A percentile compares a stretch with the other conserved stretches of the same genome.
These are phyloP conservation scores for Furcasterigmium sp. DNA, from an alignment of 2,329 filamentous ascomycete species.

Conservation along the genomic window DNA sequence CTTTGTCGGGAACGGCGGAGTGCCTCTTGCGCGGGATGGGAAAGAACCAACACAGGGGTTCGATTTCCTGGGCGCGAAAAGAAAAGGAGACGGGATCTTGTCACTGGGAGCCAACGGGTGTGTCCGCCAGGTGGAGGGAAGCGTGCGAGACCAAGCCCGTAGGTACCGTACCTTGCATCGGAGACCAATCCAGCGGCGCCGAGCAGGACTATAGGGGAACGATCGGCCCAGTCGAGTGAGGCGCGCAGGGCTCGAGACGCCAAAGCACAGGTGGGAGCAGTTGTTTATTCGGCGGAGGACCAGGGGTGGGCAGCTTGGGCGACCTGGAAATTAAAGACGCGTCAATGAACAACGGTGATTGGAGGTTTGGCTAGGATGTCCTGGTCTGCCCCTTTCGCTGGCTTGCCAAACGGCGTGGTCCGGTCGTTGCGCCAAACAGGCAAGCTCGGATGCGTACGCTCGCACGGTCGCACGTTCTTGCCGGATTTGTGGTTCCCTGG, in stretches of 20 bases:
- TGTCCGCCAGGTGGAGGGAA: neutral
- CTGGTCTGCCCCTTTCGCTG: neutral
- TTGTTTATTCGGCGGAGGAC: conserved; percentile 28
- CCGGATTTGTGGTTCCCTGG: neutral
- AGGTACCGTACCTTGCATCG: too few relatives aligned
- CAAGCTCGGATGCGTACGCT: neutral
- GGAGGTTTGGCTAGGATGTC: neutral
- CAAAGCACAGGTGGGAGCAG: neutral
- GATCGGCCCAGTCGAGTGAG: neutral
- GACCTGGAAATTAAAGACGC: conserved; percentile 36
- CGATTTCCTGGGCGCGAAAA: neutral
- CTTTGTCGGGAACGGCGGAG: too few relatives aligned
- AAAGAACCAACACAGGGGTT: too few relatives aligned
- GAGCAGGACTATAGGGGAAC: neutral
- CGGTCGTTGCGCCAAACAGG: neutral
- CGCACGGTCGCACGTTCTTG: conserved; percentile 1
- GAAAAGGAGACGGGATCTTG: neutral
- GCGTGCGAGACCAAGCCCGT: neutral
- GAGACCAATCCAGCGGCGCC: neutral
- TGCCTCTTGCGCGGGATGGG: too few relatives aligned
- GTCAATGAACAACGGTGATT: conserved; percentile 16
- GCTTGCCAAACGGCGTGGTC: neutral
- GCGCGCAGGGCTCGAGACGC: conserved; percentile 1
- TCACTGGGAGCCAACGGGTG: neutral
- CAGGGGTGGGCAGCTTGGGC: conserved; percentile 26